Evolutionary conservation across 345 rosid species (phyloP), one percentile per base, ranked within the genome.

Genomic region (Salix caprea): DNA sequence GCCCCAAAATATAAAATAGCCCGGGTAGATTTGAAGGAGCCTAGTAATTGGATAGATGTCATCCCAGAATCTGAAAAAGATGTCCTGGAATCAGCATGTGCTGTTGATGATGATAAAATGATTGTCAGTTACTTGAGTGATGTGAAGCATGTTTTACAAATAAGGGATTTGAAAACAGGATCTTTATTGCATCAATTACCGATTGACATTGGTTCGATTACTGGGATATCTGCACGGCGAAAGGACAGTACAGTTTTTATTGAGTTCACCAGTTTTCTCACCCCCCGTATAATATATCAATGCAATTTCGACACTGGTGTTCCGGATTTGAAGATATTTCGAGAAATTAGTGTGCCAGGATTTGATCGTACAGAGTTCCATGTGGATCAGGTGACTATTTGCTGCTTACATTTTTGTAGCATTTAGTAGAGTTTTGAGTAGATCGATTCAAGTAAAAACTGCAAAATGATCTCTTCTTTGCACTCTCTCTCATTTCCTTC

Each of bases 1-100:
- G 98, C 99, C 24, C 95, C 98, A 12, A 92, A 79, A 73, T 92
- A 93, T 81, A 96, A 96, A 77, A 21, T 96, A 80, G 95, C 90
- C 60, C 82, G 91, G 13, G 97, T 91, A 56, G 96, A 96, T 85
- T 75, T 96, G 56, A 84, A 88, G 82, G 88, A 93, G 80, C 95
- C 99, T 28, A 83, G 76, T 81, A 79, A 28, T 6, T 96, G 98
- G 99, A 85, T 69, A n/a, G 98, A 91, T 65, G 79, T 96, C 65
- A 61, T 96, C 58, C 82, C 89, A 60, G 97, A 93, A 80, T 84
- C 89, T 52, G 95, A 89, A 77, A 93, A 85, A 26, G 99, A 92
- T 83, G 98, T 96, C 62, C 86, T 96, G 44, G 86, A 85, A 76
- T 90, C 94, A 13, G 98, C 94, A 65, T 69, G 30, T 64, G 90